These are phyloP conservation scores for Wallacemonas rigidus DNA, from an alignment of 208 protist species.

Conservation along the genomic window DNA sequence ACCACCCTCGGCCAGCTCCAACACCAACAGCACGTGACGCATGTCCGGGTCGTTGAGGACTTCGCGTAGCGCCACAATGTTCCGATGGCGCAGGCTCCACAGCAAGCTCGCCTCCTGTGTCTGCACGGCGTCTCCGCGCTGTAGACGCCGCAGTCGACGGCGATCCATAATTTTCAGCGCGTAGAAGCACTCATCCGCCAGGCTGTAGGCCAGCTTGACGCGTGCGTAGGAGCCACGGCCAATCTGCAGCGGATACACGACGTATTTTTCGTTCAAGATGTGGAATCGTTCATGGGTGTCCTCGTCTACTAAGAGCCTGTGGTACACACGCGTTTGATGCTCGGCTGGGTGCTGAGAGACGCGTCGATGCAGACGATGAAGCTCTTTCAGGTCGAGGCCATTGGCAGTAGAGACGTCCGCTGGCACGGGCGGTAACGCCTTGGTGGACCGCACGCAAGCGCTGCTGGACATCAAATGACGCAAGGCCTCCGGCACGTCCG, in stretches of 20 bases:
- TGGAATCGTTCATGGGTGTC: slow-evolving; percentile 12
- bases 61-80: slow-evolving; percentile 91
- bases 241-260: slow-evolving; percentile 56
- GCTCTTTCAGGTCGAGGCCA: slow-evolving; percentile 1
- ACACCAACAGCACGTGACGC: slow-evolving; percentile 83
- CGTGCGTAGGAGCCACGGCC: slow-evolving; percentile 63
- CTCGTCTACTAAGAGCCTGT: not conserved
- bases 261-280: slow-evolving; percentile 70
- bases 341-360: not conserved
- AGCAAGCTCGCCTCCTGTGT: slow-evolving; percentile 91
- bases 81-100: slow-evolving; percentile 91
- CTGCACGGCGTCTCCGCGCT: slow-evolving; percentile 35
- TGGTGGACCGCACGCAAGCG: not conserved
- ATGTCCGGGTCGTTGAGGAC: slow-evolving; percentile 90
- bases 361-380: not conserved
- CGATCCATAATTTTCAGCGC: slow-evolving; percentile 66
- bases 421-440: slow-evolving; percentile 1
- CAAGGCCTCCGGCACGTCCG: not conserved
- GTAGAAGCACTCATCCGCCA: slow-evolving; percentile 48
- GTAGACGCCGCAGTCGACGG: slow-evolving; percentile 32
- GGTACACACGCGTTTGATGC: slow-evolving; percentile 9
- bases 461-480: not conserved
- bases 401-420: not conserved
- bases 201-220: slow-evolving; percentile 64
- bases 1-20: slow-evolving; percentile 80